Conservation (phyloP, 2,329 filamentous ascomycete species). For the Eutypa lata region DNA sequence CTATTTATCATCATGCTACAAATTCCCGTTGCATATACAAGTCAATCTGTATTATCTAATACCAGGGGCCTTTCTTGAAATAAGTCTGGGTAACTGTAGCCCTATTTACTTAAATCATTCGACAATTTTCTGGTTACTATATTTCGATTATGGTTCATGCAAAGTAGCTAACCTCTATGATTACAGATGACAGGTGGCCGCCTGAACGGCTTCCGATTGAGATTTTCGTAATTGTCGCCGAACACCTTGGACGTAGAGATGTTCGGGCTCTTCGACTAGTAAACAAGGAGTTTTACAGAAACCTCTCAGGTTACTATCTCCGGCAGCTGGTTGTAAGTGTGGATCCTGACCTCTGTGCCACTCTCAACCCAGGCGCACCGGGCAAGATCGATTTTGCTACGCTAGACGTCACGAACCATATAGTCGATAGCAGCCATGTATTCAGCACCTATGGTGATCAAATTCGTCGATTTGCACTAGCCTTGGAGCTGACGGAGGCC, state of each 20-base stretch:
- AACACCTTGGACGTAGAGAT: constrained; percentile 43
- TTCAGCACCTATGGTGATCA: constrained; percentile 59
- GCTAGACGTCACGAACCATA: constrained; percentile 17
- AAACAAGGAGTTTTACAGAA: constrained; percentile 46
- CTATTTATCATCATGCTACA: too few relatives aligned
- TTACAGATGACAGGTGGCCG: constrained; percentile 8
- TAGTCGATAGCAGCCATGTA: constrained; percentile 39
- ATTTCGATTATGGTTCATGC: neutral
- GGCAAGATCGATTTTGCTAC: constrained; percentile 2
- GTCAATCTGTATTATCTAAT: too few relatives aligned
- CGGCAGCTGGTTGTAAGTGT: constrained; percentile 64
- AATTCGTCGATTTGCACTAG: constrained; percentile 63
- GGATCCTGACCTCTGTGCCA: constrained; percentile 59
- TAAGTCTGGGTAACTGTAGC: too few relatives aligned
- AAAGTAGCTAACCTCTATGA: neutral
- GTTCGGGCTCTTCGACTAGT: constrained; percentile 56
- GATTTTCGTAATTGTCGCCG: constrained; percentile 56
- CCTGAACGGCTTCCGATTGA: constrained; percentile 50
- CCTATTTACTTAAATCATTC: too few relatives aligned
- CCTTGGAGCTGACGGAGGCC: constrained; percentile 63
- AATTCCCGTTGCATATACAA: too few relatives aligned
- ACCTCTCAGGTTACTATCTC: constrained; percentile 36
- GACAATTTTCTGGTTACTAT: neutral
- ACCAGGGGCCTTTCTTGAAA: too few relatives aligned
- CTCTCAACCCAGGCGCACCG: constrained; percentile 34